Evolutionary conservation across 2,329 filamentous ascomycete genomes (phyloP).

Genomic region (Nemania serpens): DNA sequence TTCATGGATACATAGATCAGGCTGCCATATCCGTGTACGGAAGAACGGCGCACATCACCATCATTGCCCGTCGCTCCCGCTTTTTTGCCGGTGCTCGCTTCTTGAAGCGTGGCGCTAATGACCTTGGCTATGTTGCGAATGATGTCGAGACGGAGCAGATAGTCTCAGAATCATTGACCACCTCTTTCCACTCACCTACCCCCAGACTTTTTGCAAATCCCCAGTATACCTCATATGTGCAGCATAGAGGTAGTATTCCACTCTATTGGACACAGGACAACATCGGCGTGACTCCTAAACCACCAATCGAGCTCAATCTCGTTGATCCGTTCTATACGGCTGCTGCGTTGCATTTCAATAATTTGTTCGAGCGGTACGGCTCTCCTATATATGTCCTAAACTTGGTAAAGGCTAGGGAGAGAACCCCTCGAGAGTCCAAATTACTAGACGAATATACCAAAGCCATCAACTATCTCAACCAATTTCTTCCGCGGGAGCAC

Average conservation of each 20-base stretch:
- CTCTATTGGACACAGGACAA: conserved; percentile 97
- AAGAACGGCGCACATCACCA: conserved; percentile 84
- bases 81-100: conserved; percentile 95
- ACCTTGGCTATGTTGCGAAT: conserved; percentile 93
- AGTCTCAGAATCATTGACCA: conserved; percentile 90
- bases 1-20: conserved; percentile 96
- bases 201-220: conserved; percentile 85
- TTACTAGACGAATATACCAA: conserved; percentile 84
- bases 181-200: conserved; percentile 92
- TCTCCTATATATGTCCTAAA: conserved; percentile 91
- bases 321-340: conserved; percentile 95
- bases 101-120: conserved; percentile 91
- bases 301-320: conserved; percentile 93
- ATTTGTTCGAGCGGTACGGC: conserved; percentile 91
- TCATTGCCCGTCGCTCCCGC: conserved; percentile 89
- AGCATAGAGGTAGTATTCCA: conserved; percentile 95
- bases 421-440: conserved; percentile 89
- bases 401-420: conserved; percentile 85
- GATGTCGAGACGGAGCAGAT: conserved; percentile 99
- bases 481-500: conserved; percentile 81
- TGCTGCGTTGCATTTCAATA: conserved; percentile 91
- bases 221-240: conserved; percentile 93
- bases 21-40: conserved; percentile 85
- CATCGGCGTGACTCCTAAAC: conserved; percentile 92
- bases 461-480: conserved; percentile 89